phyloP scores from a whole-genome alignment of 306 rosid species.

The barrel medic (Medicago truncatula) region DNA sequence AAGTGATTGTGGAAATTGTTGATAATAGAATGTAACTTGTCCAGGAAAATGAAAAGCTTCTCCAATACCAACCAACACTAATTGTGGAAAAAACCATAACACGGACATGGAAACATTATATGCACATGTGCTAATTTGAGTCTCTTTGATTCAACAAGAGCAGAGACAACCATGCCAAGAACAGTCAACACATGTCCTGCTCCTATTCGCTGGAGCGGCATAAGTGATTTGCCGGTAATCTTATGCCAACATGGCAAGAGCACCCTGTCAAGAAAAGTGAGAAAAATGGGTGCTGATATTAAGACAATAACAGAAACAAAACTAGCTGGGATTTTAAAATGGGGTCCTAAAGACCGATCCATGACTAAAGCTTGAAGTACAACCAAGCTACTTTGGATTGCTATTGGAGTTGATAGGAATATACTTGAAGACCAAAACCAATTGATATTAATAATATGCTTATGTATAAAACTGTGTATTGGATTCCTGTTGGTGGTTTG shows the following conservation, averaged over 20 bases:
- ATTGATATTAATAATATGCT: slow-evolving; percentile 35
- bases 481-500: slow-evolving; percentile 36
- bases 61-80: too few relatives aligned
- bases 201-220: slow-evolving; percentile 64
- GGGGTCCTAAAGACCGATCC: slow-evolving; percentile 63
- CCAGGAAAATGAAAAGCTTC: too few relatives aligned
- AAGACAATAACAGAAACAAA: slow-evolving; percentile 44
- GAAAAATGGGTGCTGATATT: slow-evolving; percentile 51
- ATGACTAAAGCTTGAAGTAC: slow-evolving; percentile 65
- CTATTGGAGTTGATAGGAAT: slow-evolving; percentile 57
- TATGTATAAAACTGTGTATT: slow-evolving; percentile 43
- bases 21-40: too few relatives aligned
- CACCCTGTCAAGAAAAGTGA: slow-evolving; percentile 53
- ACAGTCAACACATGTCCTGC: too few relatives aligned
- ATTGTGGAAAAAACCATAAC: too few relatives aligned
- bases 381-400: slow-evolving; percentile 49
- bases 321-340: slow-evolving; percentile 59
- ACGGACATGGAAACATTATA: too few relatives aligned
- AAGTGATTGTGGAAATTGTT: too few relatives aligned
- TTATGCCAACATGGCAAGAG: slow-evolving; percentile 54
- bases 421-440: slow-evolving; percentile 54
- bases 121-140: too few relatives aligned
- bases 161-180: too few relatives aligned
- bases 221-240: slow-evolving; percentile 37
- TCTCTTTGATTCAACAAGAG: too few relatives aligned